Base-by-base conservation (phyloP, 1,284 basidiomycete species). In the Marasmius oreades region DNA sequence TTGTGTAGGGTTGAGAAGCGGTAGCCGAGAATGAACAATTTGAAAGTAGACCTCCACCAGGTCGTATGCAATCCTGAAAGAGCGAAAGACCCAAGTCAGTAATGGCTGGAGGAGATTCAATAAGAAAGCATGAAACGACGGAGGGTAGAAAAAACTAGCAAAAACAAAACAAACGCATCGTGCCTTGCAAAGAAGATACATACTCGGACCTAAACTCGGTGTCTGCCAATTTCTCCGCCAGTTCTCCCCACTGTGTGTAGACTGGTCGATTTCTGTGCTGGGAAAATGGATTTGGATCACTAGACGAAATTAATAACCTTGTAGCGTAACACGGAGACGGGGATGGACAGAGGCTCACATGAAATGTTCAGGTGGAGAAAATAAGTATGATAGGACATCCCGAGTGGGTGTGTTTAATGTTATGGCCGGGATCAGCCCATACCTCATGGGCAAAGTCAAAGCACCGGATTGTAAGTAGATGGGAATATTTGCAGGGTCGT, bases 21-120 rank as follows among this genome's bases (percentile, higher is more conserved):
- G 90, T 50, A 91, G 75, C 45, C 92, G 85, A 22, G 88, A 86
- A 70, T 94, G 90, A 45, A 92, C 91, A 59, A 94, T 90, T 69
- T 93, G 90, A 70, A 92, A 92, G 73, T 85, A 92, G 42, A 93
- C 90, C 70, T 95, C 92, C 65, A 95, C 85, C 53, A 95, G 83
- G 73, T 95, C 92, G 51, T 89, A 80, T 1, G 91, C 88, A 64
- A 95, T 88, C 69, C 92, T 94, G 70, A 55, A 63, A 66, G 61
- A 62, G 39, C 33, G 51, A 28, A 20, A 51, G 39, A 43, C 42
- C 58, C 48, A 23, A 20, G 53, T 42, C 36, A 52, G 22, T 48
- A 28, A 39, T 37, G 50, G n/a, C 43, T 48, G 10, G 28, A 31
- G 10, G 10, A 31, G 10, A 5, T 10, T 10, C 28, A 31, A 10